phyloP scores from a whole-genome alignment of 2,329 filamentous ascomycete species.

The Parafenestella ontariensis region DNA sequence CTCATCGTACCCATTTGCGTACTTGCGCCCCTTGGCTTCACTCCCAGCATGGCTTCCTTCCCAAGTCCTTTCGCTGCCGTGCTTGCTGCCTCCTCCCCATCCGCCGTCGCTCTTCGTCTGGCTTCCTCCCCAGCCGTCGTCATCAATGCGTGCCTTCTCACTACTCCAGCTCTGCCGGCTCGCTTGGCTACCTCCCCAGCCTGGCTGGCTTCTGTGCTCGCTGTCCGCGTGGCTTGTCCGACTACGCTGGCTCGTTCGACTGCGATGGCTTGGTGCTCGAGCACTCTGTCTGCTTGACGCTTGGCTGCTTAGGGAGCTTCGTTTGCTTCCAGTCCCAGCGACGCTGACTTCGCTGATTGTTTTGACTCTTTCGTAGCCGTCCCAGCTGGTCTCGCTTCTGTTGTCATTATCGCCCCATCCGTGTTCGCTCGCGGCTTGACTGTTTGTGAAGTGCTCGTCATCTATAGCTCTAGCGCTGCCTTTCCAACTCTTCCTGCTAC shows the following conservation, averaged over 20 bases:
- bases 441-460: background rate
- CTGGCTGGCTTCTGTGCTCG: background rate
- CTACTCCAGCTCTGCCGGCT: conserved; percentile 1
- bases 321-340: conserved; percentile 13
- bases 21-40: conserved; percentile 3
- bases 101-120: background rate
- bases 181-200: background rate
- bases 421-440: background rate
- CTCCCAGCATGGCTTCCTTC: conserved; percentile 1
- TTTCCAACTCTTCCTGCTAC: background rate
- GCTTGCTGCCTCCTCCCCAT: background rate
- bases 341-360: conserved; percentile 27
- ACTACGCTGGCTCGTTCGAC: background rate
- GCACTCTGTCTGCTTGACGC: background rate
- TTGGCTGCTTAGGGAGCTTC: conserved; percentile 9
- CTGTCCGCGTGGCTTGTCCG: background rate
- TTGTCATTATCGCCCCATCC: background rate
- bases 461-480: background rate
- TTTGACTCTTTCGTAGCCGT: conserved; percentile 29
- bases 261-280: background rate
- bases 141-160: background rate
- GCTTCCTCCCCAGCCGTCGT: background rate
- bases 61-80: background rate
- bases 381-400: conserved; percentile 18
- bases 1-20: conserved; percentile 29